These are phyloP conservation scores for Apiospora arundinis DNA, from an alignment of 2,329 filamentous ascomycete genomes.

Conservation along the genomic window DNA sequence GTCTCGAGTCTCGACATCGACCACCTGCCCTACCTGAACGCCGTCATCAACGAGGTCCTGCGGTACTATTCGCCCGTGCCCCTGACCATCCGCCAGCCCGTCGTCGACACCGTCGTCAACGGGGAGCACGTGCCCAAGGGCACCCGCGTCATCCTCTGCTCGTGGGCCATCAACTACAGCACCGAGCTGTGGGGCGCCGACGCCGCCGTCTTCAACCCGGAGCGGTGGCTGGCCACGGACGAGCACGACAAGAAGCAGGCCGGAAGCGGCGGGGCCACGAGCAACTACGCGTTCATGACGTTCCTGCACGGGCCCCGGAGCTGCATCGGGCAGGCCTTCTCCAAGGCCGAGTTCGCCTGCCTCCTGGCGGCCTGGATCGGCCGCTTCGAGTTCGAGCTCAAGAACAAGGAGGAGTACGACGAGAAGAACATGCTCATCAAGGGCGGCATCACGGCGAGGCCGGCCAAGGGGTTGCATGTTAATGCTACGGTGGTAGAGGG, in stretches of 20 bases:
- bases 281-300: conserved; percentile 79
- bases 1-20: conserved; percentile 46
- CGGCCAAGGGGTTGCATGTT: conserved; percentile 74
- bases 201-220: conserved; percentile 77
- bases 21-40: conserved; percentile 47
- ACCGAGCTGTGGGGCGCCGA: conserved; percentile 77
- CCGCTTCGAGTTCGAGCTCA: conserved; percentile 69
- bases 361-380: conserved; percentile 80
- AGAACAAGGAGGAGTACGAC: conserved; percentile 66
- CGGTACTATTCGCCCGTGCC: conserved; percentile 53
- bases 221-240: conserved; percentile 68
- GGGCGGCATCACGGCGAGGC: conserved; percentile 74
- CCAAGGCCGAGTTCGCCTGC: conserved; percentile 84
- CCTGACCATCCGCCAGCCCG: conserved; percentile 65
- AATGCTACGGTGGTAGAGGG: conserved; percentile 70
- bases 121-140: conserved; percentile 67
- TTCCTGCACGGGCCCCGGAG: conserved; percentile 87
- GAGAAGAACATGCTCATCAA: conserved; percentile 72
- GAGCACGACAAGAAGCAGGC: conserved; percentile 44
- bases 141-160: conserved; percentile 68
- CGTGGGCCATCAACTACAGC: conserved; percentile 74
- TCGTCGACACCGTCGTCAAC: conserved; percentile 60
- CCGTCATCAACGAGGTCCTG: conserved; percentile 51
- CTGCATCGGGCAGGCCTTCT: conserved; percentile 85
- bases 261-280: conserved; percentile 73